Evolutionary conservation across 2,329 filamentous ascomycete genomes (phyloP).

Genomic region (Hymenoscyphus salicellus): DNA sequence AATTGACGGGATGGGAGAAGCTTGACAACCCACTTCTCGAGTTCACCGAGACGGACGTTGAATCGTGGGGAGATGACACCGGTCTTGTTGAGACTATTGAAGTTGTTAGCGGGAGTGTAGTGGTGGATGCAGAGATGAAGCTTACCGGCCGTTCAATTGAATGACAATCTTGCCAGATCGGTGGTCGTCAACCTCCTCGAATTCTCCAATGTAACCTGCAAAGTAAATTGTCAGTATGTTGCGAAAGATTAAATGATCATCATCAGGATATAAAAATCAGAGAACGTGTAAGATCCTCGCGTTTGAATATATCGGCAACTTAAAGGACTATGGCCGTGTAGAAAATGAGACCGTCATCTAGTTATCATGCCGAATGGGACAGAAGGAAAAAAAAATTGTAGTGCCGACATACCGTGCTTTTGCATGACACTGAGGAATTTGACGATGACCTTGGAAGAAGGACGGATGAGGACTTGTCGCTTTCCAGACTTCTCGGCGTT

Average conservation of each 20-base stretch:
- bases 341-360: constrained; percentile 87
- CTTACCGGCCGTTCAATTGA: constrained; percentile 90
- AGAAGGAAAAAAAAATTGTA: constrained; percentile 13
- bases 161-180: constrained; percentile 99
- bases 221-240: constrained; percentile 66
- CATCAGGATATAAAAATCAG: constrained; percentile 67
- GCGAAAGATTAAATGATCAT: constrained; percentile 92
- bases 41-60: constrained; percentile 95
- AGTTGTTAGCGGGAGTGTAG: constrained; percentile 15
- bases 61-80: constrained; percentile 99
- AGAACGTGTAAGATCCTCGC: constrained; percentile 98
- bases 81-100: constrained; percentile 80
- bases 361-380: constrained; percentile 93
- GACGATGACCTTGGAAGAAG: constrained; percentile 98
- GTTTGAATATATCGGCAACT: constrained; percentile 93
- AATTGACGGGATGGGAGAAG: constrained; percentile 99
- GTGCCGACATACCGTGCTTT: constrained; percentile 81
- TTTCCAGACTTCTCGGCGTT: constrained; percentile 99
- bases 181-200: constrained; percentile 99
- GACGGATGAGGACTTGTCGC: constrained; percentile 97
- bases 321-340: constrained; percentile 98
- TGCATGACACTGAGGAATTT: constrained; percentile 99
- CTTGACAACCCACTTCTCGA: constrained; percentile 99
- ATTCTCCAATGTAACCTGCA: constrained; percentile 96
- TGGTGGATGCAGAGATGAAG: constrained; percentile 9